These are phyloP conservation scores for Scytalidium sp. DNA, from an alignment of 2,329 filamentous ascomycete genomes.

Conservation along the genomic window DNA sequence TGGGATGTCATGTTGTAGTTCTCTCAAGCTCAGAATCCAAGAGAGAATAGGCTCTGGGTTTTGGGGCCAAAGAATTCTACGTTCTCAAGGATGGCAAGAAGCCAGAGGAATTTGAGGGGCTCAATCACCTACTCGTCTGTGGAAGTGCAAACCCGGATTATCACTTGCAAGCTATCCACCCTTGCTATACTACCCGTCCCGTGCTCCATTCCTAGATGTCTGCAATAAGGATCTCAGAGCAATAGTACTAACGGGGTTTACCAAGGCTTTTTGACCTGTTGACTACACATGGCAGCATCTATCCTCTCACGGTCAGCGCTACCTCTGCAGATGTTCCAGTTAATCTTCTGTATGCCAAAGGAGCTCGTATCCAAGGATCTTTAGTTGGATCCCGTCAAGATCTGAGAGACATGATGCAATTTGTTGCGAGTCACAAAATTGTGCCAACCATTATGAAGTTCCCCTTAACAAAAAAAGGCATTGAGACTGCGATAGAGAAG, in stretches of 20 bases:
- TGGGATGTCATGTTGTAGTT: conserved; percentile 61
- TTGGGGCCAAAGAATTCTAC: conserved; percentile 53
- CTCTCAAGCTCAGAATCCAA: conserved; percentile 58
- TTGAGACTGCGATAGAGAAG: conserved; percentile 10
- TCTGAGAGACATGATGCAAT: conserved; percentile 54
- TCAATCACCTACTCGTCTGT: not conserved
- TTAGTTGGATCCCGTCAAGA: conserved; percentile 33
- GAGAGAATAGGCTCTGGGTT: conserved; percentile 51
- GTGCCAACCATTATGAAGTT: conserved; percentile 41
- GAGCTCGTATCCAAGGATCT: conserved; percentile 31
- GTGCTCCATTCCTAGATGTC: no score
- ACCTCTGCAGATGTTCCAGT: conserved; percentile 55
- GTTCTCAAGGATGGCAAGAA: conserved; percentile 44
- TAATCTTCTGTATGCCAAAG: conserved; percentile 34
- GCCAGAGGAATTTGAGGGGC: conserved; percentile 25
- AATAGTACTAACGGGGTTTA: not conserved
- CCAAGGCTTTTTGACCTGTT: conserved; percentile 25
- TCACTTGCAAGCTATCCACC: not conserved
- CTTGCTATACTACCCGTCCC: no score
- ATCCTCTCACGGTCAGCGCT: conserved; percentile 50
- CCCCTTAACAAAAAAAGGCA: conserved; percentile 12
- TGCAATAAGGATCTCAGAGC: no score
- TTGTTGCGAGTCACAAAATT: conserved; percentile 52
- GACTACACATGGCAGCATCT: conserved; percentile 42
- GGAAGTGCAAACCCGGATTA: not conserved